Conservation (phyloP, 2,329 filamentous ascomycete species). For the Leptographium wingfieldii region DNA sequence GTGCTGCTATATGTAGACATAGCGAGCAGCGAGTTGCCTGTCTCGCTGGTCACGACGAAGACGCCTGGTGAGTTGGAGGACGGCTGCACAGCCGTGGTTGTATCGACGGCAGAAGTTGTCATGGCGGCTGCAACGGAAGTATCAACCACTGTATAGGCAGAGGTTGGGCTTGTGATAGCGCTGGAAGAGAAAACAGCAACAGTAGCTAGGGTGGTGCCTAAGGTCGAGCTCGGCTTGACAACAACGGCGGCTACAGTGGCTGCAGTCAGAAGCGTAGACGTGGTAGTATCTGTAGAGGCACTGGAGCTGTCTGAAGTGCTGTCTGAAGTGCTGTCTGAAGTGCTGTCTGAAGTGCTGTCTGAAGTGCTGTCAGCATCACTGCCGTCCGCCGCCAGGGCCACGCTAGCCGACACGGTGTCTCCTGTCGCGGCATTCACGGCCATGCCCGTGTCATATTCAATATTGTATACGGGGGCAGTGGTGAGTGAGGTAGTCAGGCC, state of each 20-base stretch:
- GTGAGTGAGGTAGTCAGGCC: slow-evolving; percentile 25
- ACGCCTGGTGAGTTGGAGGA: slow-evolving; percentile 5
- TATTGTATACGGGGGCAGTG: slow-evolving; percentile 33
- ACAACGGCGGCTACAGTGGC: background rate
- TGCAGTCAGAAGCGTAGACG: background rate
- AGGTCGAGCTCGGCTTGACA: background rate
- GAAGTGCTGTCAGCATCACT: background rate
- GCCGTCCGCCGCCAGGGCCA: background rate
- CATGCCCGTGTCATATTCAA: slow-evolving; percentile 37
- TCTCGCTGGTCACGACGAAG: slow-evolving; percentile 5
- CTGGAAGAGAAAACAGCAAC: background rate
- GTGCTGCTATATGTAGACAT: background rate
- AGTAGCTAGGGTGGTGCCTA: background rate
- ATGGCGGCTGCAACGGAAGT: background rate
- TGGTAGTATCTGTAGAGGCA: background rate
- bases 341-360: background rate
- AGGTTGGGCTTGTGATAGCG: no score
- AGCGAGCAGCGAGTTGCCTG: background rate
- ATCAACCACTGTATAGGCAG: background rate
- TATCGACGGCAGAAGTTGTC: background rate
- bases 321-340: background rate
- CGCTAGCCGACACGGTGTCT: slow-evolving; percentile 7
- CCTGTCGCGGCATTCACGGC: slow-evolving; percentile 22
- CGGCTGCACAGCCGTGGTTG: background rate
- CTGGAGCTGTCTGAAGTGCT: background rate